Base-by-base conservation (phyloP, 1,139 yeast species). In the Blastobotrys illinoisensis region DNA sequence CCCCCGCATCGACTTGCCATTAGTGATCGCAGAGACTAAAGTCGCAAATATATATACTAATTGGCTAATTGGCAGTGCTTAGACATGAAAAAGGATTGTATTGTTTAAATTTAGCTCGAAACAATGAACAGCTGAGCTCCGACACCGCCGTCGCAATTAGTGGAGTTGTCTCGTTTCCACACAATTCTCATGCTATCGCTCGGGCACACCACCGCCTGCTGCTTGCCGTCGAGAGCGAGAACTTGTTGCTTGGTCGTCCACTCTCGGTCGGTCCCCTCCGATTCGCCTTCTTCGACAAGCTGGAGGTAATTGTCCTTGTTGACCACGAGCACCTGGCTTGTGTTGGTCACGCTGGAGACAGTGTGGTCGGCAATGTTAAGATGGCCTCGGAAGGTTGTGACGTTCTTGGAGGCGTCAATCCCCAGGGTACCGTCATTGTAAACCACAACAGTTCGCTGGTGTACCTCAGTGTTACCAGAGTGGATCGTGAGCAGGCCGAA, bases 141-240 rank as follows among this genome's bases (percentile, higher is more conserved):
- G 46, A 53, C 32, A 21, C 53, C 56, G 21, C 45, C 48, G 18
- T 49, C 49, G 16, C 51, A 47, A 9, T 19, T 16, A 7, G 32
- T 18, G 24, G 45, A 40, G 40, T 46, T 44, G 5, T 47, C 49
- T 14, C 28, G 21, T 20, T 28, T 53, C 56, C 56, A 53, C 13
- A 50, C 32, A 16, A 53, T 44, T 14, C 32, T 47, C 19, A 44
- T 44, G 21, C 23, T 32, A 23, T 51, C 51, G 19, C 44, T 47
- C 9, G 56, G 56, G 43, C 56, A 53, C 11, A 53, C 53, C 51
- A 50, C 44, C 36, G 48, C 56, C n/a, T 19, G 44, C 24, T 50
- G 51, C 28, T 44, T 21, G 19, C 52, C 56, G 26, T 53, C 43
- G 47, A 44, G 47, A 1, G 14, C 7, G 14, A 53, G 47, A 14